Evolutionary conservation across 371 early-diverging fungal species (phyloP), one percentile per base, ranked within the genome.

Genomic region (Apophysomyces ossiformis): DNA sequence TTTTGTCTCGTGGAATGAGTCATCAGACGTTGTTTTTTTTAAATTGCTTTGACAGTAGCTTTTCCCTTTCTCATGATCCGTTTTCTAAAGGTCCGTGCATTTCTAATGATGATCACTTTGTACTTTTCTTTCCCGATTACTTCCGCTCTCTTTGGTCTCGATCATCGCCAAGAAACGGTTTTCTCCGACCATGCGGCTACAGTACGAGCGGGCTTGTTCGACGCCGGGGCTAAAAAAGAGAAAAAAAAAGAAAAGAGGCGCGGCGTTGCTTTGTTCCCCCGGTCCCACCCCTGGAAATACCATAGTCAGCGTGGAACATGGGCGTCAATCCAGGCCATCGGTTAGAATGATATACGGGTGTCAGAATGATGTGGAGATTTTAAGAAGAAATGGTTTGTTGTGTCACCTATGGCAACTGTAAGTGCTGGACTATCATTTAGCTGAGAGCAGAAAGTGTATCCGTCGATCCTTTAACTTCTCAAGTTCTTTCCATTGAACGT

Each of bases 231-330:
- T 50, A 7, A 18, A 18, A 18, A 18, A 26, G 32, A 26, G 32
- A 26, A 26, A 26, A 26, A 26, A 26, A 26, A 26, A 26, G 32
- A 26, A 26, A 26, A 18, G 9, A 50, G 54, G 54, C 54, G 18
- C 54, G 54, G 54, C 54, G 54, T 21, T 50, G 54, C 11, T 50
- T 16, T 26, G 32, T 26, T 50, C 21, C 54, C 47, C 54, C 54
- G 35, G 54, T 21, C 54, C 54, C 54, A 50, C 54, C 54, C 54
- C 54, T 50, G 54, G 54, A 50, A 50, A n/a, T 50, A 50, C 54
- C 21, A 50, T 50, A 50, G 54, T 41, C 41, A 41, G 41, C 13
- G 41, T 41, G 5, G 21, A 50, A 50, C 54, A 50, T 26, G 54
- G 54, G 54, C 21, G 16, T 26, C 18, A 50, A n/a, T 50, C 54